These are phyloP conservation scores for Straminergon stramineum DNA, from an alignment of 225 moss, liverwort and hornwort genomes.

Conservation along the genomic window DNA sequence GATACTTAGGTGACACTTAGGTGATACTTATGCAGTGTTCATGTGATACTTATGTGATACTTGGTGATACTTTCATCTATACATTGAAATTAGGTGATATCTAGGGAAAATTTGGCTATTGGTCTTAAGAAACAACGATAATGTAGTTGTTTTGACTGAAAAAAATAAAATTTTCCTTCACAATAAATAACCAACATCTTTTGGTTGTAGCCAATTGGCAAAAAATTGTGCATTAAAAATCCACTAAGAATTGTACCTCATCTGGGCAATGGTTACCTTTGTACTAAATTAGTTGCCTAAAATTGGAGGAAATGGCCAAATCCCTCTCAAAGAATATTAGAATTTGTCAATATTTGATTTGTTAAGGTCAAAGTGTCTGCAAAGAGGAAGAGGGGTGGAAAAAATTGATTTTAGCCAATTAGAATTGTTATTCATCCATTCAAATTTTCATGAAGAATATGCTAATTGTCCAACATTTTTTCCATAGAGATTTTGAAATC, in stretches of 20 bases:
- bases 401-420: background rate
- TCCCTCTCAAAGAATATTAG: background rate
- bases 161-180: accelerated
- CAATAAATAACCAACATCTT: accelerated
- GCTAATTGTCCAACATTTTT: background rate
- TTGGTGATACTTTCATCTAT: no score
- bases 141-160: accelerated
- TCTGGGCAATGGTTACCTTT: background rate
- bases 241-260: accelerated
- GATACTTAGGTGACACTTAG: no score
- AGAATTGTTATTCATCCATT: background rate
- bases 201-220: accelerated
- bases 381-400: accelerated
- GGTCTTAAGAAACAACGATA: accelerated
- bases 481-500: background rate
- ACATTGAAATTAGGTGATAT: background rate
- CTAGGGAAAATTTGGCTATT: background rate
- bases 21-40: no score
- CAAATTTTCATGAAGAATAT: background rate
- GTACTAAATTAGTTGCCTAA: background rate
- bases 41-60: no score
- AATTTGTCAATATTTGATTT: no score
- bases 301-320: background rate
- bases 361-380: accelerated
- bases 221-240: background rate